A percentile compares a stretch with the other conserved stretches of the same genome.
phyloP scores from a whole-genome alignment of 2,329 filamentous ascomycete species.

The Pseudocercospora pini-densiflorae region DNA sequence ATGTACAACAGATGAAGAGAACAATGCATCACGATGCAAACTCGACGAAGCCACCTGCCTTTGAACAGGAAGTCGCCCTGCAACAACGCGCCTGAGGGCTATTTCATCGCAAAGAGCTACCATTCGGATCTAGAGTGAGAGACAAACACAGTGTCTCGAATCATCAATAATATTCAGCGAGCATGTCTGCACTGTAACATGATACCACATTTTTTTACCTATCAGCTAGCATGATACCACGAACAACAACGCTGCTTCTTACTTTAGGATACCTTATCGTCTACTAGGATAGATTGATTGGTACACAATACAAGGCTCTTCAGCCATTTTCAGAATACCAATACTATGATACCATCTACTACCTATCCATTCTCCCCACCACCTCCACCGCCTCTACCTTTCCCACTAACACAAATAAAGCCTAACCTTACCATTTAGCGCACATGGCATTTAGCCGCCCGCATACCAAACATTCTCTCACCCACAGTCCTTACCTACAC shows the following conservation, averaged over 20 bases:
- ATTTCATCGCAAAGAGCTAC: neutral
- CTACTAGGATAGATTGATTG: neutral
- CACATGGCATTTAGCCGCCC: neutral
- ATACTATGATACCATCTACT: neutral
- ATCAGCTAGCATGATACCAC: neutral
- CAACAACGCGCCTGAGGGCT: neutral
- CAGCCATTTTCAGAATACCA: neutral
- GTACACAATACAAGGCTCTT: neutral
- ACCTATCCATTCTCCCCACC: neutral
- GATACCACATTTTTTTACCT: neutral
- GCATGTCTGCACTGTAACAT: constrained; percentile 1
- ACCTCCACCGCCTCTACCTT: too few species aligned
- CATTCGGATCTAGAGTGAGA: neutral
- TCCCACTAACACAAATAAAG: neutral
- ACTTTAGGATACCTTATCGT: neutral
- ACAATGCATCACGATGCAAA: neutral
- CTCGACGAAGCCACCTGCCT: neutral
- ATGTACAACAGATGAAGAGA: neutral
- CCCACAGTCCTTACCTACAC: too few species aligned
- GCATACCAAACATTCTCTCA: neutral
- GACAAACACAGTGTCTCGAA: neutral
- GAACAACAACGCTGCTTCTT: neutral
- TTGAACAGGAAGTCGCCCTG: neutral
- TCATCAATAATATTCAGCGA: neutral
- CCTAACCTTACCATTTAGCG: neutral